These are phyloP conservation scores for Cladosporium sp. DNA, from an alignment of 2,329 filamentous ascomycete species.

Conservation along the genomic window DNA sequence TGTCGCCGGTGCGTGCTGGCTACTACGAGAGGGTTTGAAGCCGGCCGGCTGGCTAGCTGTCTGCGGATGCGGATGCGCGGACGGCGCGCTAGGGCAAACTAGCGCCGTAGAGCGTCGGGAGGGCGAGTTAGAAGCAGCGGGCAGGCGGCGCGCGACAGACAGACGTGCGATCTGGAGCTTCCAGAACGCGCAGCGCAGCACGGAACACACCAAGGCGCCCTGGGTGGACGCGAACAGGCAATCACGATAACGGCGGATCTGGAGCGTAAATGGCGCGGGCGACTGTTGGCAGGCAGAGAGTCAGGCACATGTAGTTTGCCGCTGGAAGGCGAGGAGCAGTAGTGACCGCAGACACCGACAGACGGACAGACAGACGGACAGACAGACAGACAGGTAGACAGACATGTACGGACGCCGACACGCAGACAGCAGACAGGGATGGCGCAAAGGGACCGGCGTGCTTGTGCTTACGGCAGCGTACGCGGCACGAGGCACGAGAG, in stretches of 20 bases:
- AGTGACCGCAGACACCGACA: too few species aligned
- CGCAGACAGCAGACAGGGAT: too few species aligned
- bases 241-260: not conserved
- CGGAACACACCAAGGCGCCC: too few species aligned
- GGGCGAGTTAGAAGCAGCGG: not conserved
- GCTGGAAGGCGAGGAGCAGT: too few species aligned
- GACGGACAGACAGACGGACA: too few species aligned
- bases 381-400: too few species aligned
- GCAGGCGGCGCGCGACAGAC: not conserved
- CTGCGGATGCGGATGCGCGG: slow-evolving; percentile 4
- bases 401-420: too few species aligned
- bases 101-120: not conserved
- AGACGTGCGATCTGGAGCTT: not conserved
- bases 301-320: too few species aligned
- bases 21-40: slow-evolving; percentile 2
- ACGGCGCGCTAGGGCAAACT: not conserved
- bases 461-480: not conserved
- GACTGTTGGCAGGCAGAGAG: too few species aligned
- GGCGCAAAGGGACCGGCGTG: too few species aligned
- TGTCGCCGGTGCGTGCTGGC: not conserved
- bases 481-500: not conserved
- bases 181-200: not conserved
- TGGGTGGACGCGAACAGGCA: not conserved
- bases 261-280: too few species aligned
- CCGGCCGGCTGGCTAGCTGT: not conserved